These are phyloP conservation scores for Acanthochlamys bracteata DNA, from an alignment of 106 monocot genomes.

Conservation along the genomic window DNA sequence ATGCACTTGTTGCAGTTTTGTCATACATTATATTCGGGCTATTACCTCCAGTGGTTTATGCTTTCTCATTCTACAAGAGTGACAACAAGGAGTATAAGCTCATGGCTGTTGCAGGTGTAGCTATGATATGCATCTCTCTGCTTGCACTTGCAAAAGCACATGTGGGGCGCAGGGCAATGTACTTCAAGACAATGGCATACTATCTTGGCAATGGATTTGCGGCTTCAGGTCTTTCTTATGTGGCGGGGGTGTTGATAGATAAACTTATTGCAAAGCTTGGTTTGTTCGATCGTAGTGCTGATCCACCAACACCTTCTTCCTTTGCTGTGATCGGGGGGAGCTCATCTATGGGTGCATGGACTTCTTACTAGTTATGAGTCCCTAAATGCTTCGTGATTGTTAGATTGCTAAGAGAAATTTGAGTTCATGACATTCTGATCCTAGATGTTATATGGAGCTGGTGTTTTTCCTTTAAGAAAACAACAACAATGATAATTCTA, in stretches of 20 bases:
- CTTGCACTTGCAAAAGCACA: slow-evolving; percentile 70
- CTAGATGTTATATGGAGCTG: too few relatives aligned
- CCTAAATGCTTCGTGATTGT: too few relatives aligned
- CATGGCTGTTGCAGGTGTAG: slow-evolving; percentile 44
- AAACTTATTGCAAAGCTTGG: slow-evolving; percentile 28
- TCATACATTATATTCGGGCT: slow-evolving; percentile 57
- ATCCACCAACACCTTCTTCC: slow-evolving; percentile 10
- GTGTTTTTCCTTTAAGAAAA: too few relatives aligned
- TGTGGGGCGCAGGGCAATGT: slow-evolving; percentile 26
- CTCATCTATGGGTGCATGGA: slow-evolving; percentile 1
- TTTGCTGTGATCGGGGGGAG: background rate
- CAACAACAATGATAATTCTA: too few relatives aligned
- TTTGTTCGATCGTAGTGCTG: slow-evolving; percentile 16
- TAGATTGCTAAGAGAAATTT: too few relatives aligned
- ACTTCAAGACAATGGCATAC: slow-evolving; percentile 33
- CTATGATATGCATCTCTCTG: slow-evolving; percentile 42
- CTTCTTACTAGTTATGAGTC: slow-evolving; percentile 6
- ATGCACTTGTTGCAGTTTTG: slow-evolving; percentile 35
- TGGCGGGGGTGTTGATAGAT: slow-evolving; percentile 27
- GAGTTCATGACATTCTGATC: too few relatives aligned
- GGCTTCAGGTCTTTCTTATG: slow-evolving; percentile 45
- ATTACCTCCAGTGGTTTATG: slow-evolving; percentile 60
- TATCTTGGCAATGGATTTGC: slow-evolving; percentile 36
- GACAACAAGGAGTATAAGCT: slow-evolving; percentile 56
- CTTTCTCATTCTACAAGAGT: slow-evolving; percentile 48